Conservation (phyloP, 768 basidiomycete species). For the Lepiota subincarnata region DNA sequence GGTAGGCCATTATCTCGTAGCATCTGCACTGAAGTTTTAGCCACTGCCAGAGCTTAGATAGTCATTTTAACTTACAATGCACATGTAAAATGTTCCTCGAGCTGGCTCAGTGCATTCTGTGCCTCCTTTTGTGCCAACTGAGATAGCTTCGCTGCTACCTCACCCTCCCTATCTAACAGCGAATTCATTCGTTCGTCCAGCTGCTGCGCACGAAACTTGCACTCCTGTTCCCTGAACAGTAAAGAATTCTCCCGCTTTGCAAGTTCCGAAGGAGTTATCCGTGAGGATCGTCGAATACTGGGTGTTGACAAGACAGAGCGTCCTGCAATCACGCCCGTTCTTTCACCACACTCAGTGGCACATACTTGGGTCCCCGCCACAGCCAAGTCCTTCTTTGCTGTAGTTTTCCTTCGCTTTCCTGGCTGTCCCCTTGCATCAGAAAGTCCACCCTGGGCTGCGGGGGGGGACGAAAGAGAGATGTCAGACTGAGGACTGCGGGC, state of each 20-base stretch:
- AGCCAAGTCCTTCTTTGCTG: neutral
- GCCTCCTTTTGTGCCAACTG: constrained; percentile 39
- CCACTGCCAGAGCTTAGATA: constrained; percentile 5
- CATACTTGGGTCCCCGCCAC: neutral
- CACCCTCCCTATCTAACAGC: constrained; percentile 37
- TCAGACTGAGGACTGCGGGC: neutral
- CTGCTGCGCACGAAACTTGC: constrained; percentile 29
- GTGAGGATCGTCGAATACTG: constrained; percentile 28
- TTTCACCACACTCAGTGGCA: constrained; percentile 6
- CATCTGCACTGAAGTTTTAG: constrained; percentile 39
- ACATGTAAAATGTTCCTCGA: constrained; percentile 65
- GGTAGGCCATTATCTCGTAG: constrained; percentile 61
- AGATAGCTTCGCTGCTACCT: constrained; percentile 36
- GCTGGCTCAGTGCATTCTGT: constrained; percentile 40
- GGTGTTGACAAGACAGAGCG: neutral
- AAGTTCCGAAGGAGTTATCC: constrained; percentile 37
- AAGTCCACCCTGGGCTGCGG: constrained; percentile 3
- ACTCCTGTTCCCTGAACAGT: constrained; percentile 35
- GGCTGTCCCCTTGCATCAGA: neutral
- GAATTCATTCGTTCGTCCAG: constrained; percentile 37
- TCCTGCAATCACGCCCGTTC: neutral
- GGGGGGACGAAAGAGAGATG: constrained; percentile 2
- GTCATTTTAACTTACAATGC: constrained; percentile 41
- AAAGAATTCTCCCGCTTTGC: constrained; percentile 33
- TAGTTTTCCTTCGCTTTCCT: neutral